These are phyloP conservation scores for Lathyrus tuberosus DNA, from an alignment of 306 rosid genomes.

Conservation along the genomic window DNA sequence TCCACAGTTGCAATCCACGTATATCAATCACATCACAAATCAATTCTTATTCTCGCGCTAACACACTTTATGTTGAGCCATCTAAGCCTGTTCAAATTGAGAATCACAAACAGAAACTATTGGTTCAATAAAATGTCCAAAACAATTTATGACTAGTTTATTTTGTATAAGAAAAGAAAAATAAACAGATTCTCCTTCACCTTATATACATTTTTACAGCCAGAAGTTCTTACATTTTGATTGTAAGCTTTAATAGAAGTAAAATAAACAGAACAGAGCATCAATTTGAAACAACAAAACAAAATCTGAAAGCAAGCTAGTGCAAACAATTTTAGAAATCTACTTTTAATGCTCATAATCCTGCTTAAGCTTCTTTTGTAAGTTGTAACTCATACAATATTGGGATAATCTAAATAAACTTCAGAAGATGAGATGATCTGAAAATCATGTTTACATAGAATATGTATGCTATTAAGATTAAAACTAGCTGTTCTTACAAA, in stretches of 20 bases:
- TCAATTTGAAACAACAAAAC: not conserved
- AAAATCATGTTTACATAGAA: slow-evolving; percentile 32
- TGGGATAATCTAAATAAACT: slow-evolving; percentile 16
- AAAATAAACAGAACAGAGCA: not conserved
- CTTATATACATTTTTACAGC: not conserved
- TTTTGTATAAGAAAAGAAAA: not conserved
- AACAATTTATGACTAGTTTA: not conserved
- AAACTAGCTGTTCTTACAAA: slow-evolving; percentile 29
- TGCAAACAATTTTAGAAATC: slow-evolving; percentile 3
- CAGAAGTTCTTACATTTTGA: not conserved
- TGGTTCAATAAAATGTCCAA: not conserved
- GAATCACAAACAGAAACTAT: not conserved
- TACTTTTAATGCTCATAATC: not conserved
- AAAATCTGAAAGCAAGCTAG: slow-evolving; percentile 6
- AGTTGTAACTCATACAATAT: slow-evolving; percentile 1
- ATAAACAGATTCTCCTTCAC: not conserved
- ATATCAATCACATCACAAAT: too few species aligned
- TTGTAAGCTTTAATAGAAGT: not conserved
- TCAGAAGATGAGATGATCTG: not conserved
- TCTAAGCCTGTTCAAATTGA: not conserved
- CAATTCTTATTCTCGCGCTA: too few species aligned
- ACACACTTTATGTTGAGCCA: not conserved
- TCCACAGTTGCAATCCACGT: too few species aligned
- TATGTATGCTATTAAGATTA: slow-evolving; percentile 23
- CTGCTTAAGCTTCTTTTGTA: not conserved